Percentiles rank a stretch among this genome's conserved stretches.
Conservation (phyloP, 495 filamentous ascomycete species). For the Neurospora terricola region DNA sequence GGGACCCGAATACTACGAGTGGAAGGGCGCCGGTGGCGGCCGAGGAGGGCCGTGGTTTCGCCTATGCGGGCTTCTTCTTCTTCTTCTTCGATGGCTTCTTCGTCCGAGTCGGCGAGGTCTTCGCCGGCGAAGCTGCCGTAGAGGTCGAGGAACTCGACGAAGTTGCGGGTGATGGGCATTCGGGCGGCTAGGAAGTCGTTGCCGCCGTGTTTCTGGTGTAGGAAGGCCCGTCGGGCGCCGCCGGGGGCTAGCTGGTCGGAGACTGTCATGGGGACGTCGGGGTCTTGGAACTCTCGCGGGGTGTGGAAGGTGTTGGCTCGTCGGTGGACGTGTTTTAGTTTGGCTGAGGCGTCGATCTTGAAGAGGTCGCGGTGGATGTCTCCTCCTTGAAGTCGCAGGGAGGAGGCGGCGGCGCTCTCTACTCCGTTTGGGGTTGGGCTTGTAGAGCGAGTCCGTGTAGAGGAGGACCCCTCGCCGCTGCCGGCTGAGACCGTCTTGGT, state of each 20-base stretch:
- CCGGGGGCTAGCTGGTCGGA: constrained; percentile 46
- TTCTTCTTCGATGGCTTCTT: constrained; percentile 36
- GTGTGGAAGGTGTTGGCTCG: constrained; percentile 51
- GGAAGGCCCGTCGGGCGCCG: constrained; percentile 51
- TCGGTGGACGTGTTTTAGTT: constrained; percentile 35
- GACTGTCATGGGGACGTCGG: constrained; percentile 27
- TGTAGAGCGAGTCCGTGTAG: constrained; percentile 38
- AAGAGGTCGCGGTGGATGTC: constrained; percentile 64
- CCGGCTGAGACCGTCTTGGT: constrained; percentile 32
- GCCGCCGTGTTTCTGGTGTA: constrained; percentile 31
- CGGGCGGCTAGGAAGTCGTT: constrained; percentile 29
- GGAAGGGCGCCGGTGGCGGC: constrained; percentile 11
- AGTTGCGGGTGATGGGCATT: constrained; percentile 49
- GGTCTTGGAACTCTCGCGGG: constrained; percentile 17
- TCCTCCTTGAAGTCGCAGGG: constrained; percentile 53
- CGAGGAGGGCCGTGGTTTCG: constrained; percentile 46
- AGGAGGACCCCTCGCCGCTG: constrained; percentile 59
- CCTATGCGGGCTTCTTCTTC: constrained; percentile 23
- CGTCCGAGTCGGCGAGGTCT: constrained; percentile 55
- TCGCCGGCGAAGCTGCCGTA: constrained; percentile 66
- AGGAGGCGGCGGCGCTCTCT: constrained; percentile 33
- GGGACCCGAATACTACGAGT: background rate
- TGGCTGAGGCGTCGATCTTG: constrained; percentile 44
- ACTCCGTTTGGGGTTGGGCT: background rate
- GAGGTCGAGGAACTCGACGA: constrained; percentile 58